phyloP scores from a whole-genome alignment of 495 filamentous ascomycete genomes.

The Xylaria castorea region DNA sequence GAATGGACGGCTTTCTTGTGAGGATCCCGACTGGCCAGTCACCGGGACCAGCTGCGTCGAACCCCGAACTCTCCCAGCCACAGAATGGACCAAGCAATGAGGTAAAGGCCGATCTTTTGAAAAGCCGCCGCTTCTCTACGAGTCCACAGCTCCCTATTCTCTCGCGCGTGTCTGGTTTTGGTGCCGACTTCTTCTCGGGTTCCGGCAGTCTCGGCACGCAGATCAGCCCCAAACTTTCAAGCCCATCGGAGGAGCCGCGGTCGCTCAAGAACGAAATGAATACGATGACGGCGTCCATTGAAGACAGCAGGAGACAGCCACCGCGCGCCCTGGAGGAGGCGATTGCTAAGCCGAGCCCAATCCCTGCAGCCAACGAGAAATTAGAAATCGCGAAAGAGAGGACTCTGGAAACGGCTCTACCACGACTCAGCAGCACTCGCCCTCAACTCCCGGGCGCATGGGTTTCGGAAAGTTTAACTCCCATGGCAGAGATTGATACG shows the following conservation, averaged over 20 bases:
- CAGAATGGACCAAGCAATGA: slow-evolving; percentile 10
- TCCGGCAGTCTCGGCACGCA: slow-evolving; percentile 27
- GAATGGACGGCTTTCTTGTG: slow-evolving; percentile 50
- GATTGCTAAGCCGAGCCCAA: not conserved
- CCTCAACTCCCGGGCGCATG: slow-evolving; percentile 70
- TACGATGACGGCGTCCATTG: slow-evolving; percentile 24
- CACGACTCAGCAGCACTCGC: slow-evolving; percentile 30
- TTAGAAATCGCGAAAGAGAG: not conserved
- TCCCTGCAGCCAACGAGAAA: not conserved
- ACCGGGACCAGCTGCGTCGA: slow-evolving; percentile 12
- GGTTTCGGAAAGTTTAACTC: slow-evolving; percentile 63
- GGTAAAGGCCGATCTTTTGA: slow-evolving; percentile 18
- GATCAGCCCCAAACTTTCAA: not conserved
- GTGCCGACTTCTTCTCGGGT: slow-evolving; percentile 52
- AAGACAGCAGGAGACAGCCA: not conserved
- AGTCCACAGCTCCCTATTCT: slow-evolving; percentile 69
- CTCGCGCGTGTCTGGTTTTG: slow-evolving; percentile 70
- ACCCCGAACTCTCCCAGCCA: not conserved
- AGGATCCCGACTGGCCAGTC: slow-evolving; percentile 25
- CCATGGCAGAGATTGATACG: slow-evolving; percentile 33
- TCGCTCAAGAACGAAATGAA: slow-evolving; percentile 1
- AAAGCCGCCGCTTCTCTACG: slow-evolving; percentile 45
- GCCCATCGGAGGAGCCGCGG: not conserved
- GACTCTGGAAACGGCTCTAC: not conserved
- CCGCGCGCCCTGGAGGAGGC: not conserved